A percentile compares a stretch with the other conserved stretches of the same genome.
phyloP scores from a whole-genome alignment of 2,329 filamentous ascomycete genomes.

The Beauveria rudraprayagi region DNA sequence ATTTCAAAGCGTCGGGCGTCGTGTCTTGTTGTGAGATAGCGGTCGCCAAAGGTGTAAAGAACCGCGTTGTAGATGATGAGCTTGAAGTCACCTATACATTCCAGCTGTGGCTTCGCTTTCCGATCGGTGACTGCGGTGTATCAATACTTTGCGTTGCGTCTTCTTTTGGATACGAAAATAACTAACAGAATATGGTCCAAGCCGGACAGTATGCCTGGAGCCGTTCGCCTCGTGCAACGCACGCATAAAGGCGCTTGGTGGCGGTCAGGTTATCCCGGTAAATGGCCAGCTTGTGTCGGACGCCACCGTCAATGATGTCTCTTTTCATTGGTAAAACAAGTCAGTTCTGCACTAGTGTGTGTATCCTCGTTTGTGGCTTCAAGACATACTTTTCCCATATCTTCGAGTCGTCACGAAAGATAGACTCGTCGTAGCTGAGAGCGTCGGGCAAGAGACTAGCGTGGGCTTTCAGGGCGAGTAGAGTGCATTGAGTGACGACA shows the following conservation, averaged over 20 bases:
- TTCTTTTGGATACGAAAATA: not conserved
- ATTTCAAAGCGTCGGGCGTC: not conserved
- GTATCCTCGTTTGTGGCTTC: not conserved
- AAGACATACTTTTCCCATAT: not conserved
- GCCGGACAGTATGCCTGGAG: not conserved
- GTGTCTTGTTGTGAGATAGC: constrained; percentile 1
- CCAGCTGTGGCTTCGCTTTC: not conserved
- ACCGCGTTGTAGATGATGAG: not conserved
- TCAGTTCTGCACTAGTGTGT: not conserved
- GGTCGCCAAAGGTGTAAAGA: constrained; percentile 4
- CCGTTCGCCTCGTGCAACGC: not conserved
- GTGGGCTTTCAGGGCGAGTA: constrained; percentile 6
- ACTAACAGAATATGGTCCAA: constrained; percentile 11
- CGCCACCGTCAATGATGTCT: constrained; percentile 4
- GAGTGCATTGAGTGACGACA: constrained; percentile 6
- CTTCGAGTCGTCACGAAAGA: not conserved
- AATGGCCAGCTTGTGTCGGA: constrained; percentile 9
- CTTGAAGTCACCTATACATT: not conserved
- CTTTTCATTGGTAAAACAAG: not conserved
- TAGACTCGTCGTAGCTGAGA: not conserved
- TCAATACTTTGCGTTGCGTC: not conserved
- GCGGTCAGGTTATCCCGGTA: constrained; percentile 5
- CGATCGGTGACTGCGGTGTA: not conserved
- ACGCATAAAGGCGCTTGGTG: constrained; percentile 7
- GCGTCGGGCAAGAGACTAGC: not conserved